phyloP scores from a whole-genome alignment of 805 yeast genomes.

The Danielia reshetovae region DNA sequence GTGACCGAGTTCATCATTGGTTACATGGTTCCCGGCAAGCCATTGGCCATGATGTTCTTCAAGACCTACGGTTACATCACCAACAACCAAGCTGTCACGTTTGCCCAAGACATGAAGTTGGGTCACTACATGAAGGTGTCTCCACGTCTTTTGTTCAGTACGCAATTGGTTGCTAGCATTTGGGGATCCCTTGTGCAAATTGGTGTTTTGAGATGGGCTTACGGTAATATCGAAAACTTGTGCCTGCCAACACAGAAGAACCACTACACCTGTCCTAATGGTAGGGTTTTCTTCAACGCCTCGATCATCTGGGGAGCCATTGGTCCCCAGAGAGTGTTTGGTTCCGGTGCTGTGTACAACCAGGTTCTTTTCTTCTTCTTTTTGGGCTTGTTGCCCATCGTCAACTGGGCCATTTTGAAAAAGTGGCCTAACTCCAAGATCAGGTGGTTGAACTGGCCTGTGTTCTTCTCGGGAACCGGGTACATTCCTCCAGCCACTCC shows the following conservation, averaged over 20 bases:
- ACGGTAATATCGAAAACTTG: constrained; percentile 32
- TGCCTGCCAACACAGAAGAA: constrained; percentile 27
- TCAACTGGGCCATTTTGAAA: constrained; percentile 36
- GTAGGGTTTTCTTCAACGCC: constrained; percentile 39
- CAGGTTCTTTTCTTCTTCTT: constrained; percentile 32
- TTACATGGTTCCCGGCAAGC: constrained; percentile 46
- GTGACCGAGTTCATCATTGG: constrained; percentile 42
- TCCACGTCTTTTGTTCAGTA: constrained; percentile 38
- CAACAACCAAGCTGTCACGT: constrained; percentile 44
- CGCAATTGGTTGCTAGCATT: constrained; percentile 41
- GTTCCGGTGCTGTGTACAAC: constrained; percentile 15
- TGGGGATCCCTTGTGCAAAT: constrained; percentile 39
- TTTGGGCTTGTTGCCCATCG: constrained; percentile 34
- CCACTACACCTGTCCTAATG: constrained; percentile 40
- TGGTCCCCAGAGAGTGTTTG: constrained; percentile 23
- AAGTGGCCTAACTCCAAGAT: constrained; percentile 38
- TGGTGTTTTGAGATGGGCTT: constrained; percentile 41
- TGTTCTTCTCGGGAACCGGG: constrained; percentile 47
- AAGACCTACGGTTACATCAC: constrained; percentile 47
- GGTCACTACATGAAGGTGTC: constrained; percentile 43
- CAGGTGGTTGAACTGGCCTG: constrained; percentile 34
- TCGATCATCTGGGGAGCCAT: constrained; percentile 43
- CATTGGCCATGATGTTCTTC: constrained; percentile 45
- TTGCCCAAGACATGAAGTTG: constrained; percentile 46
- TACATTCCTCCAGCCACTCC: constrained; percentile 74